phyloP scores from a whole-genome alignment of 2,329 filamentous ascomycete species.

The Aspergillus sp. region DNA sequence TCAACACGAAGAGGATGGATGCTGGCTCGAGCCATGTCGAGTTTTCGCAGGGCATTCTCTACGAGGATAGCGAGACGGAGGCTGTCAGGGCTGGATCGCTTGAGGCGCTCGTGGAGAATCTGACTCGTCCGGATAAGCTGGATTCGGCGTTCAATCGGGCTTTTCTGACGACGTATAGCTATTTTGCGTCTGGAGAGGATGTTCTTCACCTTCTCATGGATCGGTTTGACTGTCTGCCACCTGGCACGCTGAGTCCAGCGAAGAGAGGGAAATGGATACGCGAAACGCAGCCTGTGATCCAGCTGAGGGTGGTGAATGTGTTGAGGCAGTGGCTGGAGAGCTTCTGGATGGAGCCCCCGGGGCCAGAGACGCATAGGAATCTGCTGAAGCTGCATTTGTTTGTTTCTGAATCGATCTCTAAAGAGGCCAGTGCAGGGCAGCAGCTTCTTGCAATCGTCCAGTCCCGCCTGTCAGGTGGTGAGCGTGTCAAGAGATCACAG shows the following conservation, averaged over 20 bases:
- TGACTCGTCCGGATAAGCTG: slow-evolving; percentile 88
- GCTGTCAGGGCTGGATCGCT: slow-evolving; percentile 39
- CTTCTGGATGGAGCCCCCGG: slow-evolving; percentile 85
- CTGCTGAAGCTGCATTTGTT: neutral
- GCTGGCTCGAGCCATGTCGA: neutral
- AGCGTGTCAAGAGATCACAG: slow-evolving; percentile 49
- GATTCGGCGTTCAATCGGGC: slow-evolving; percentile 93
- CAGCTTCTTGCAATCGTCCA: slow-evolving; percentile 78
- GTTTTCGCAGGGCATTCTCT: neutral
- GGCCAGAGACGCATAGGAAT: neutral
- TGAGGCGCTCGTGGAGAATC: slow-evolving; percentile 82
- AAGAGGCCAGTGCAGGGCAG: neutral
- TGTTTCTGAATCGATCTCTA: neutral
- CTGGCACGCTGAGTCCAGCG: neutral
- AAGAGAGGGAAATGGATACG: slow-evolving; percentile 55
- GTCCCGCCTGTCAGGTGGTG: slow-evolving; percentile 34
- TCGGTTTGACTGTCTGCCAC: slow-evolving; percentile 52
- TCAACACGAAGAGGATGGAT: too few species aligned
- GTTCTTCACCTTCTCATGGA: slow-evolving; percentile 85
- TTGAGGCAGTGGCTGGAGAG: slow-evolving; percentile 94
- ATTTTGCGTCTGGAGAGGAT: slow-evolving; percentile 82
- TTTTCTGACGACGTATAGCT: slow-evolving; percentile 88
- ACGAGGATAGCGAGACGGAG: neutral
- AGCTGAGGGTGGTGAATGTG: slow-evolving; percentile 91
- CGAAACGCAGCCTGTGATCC: slow-evolving; percentile 83